Percentiles rank a stretch among this genome's conserved stretches.
These are phyloP conservation scores for Irpex rosettiformis DNA, from an alignment of 1,284 basidiomycete species.

Conservation along the genomic window DNA sequence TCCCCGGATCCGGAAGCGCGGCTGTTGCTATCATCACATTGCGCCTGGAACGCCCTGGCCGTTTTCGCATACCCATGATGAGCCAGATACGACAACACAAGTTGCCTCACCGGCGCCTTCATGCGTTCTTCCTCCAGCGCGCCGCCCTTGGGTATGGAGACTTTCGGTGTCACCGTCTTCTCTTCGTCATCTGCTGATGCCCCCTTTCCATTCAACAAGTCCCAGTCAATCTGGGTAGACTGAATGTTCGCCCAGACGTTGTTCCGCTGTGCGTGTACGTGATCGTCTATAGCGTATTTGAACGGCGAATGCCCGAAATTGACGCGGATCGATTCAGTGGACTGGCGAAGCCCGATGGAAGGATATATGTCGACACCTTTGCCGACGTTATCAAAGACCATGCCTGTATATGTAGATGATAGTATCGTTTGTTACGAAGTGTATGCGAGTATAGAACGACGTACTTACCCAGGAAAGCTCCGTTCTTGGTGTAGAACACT, in stretches of 20 bases:
- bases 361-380: slow-evolving; percentile 67
- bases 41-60: slow-evolving; percentile 57
- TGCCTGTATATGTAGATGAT: slow-evolving; percentile 37
- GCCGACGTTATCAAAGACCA: slow-evolving; percentile 73
- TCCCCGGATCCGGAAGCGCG: slow-evolving; percentile 42
- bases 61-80: slow-evolving; percentile 78
- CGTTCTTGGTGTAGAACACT: slow-evolving; percentile 91
- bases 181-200: slow-evolving; percentile 14
- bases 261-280: slow-evolving; percentile 66
- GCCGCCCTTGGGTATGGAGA: slow-evolving; percentile 16
- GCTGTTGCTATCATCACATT: slow-evolving; percentile 20
- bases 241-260: slow-evolving; percentile 64
- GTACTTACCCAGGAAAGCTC: slow-evolving; percentile 70
- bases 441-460: slow-evolving; percentile 7
- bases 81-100: slow-evolving; percentile 76
- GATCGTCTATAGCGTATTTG: slow-evolving; percentile 82
- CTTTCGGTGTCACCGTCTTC: slow-evolving; percentile 13
- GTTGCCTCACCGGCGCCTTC: slow-evolving; percentile 51
- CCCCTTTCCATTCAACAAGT: slow-evolving; percentile 24
- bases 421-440: slow-evolving; percentile 4
- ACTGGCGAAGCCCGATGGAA: slow-evolving; percentile 81
- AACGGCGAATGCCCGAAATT: slow-evolving; percentile 89
- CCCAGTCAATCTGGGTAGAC: slow-evolving; percentile 37
- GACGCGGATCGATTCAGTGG: slow-evolving; percentile 66
- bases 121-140: slow-evolving; percentile 26